A percentile compares a stretch with the other conserved stretches of the same genome.
Conservation (phyloP, 768 basidiomycete genomes). For the Podaxis sp. region DNA sequence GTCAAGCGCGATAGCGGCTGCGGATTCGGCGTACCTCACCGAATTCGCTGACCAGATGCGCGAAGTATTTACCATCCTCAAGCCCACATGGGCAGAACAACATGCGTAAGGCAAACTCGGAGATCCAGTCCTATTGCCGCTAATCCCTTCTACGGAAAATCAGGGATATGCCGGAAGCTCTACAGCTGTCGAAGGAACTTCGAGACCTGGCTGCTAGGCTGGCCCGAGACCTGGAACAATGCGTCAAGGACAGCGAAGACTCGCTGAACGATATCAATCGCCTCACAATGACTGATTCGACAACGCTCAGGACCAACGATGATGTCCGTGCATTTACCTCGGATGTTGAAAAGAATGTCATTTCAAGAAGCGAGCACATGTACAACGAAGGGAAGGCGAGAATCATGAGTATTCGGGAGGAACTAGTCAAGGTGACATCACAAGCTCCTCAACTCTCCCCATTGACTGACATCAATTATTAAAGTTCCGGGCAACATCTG, state of each 20-base stretch:
- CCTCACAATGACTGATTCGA: neutral
- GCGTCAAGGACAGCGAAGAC: neutral
- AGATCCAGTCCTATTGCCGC: neutral
- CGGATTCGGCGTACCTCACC: neutral
- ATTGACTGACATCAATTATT: neutral
- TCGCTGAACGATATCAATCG: neutral
- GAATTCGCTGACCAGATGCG: neutral
- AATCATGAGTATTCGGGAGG: neutral
- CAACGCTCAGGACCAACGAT: neutral
- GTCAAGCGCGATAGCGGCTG: neutral
- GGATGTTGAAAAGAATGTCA: neutral
- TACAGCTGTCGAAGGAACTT: neutral
- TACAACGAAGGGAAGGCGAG: neutral
- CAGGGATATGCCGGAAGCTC: neutral
- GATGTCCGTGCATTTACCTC: neutral
- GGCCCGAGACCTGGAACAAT: neutral
- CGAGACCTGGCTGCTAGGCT: neutral
- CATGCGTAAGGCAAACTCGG: neutral
- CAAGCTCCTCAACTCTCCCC: accelerated
- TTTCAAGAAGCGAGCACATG: neutral
- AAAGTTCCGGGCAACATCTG: neutral
- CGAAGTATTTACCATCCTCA: neutral
- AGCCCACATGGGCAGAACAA: neutral
- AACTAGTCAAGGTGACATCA: neutral
- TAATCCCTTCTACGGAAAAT: neutral